Evolutionary conservation across 2,329 filamentous ascomycete species (phyloP), one percentile per base, ranked within the genome.

Genomic region (Hawksworthiomyces lignivorus): DNA sequence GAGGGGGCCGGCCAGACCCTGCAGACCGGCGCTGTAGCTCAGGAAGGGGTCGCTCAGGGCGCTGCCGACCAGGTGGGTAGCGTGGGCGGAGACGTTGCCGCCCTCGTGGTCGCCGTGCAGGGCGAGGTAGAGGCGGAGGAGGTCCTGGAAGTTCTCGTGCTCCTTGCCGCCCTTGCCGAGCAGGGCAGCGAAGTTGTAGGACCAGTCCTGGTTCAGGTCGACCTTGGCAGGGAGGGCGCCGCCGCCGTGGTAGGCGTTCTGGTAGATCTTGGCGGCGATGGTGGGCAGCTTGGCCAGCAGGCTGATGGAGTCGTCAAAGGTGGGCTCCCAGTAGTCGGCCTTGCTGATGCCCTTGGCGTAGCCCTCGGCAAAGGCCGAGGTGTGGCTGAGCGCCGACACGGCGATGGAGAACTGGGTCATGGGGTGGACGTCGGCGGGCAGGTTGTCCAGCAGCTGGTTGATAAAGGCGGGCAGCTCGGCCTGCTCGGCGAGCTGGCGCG

Each of bases 401-500:
- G 89, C 88, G 54, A 94, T 92, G 52, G 90, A 84, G 55, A 98
- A 90, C 63, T 97, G 90, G 10, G 92, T 97, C 92, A 98, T 98
- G 46, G 92, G 92, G 65, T 98, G 92, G 43, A 97, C 80, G 59
- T 90, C 84, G 52, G 68, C 82, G 50, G 92, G 90, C 66, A 97
- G 94, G 56, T 80, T 74, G 65, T 94, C 87, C 46, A 97, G 81
- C 77, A 97, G 82, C 64, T 87, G 82, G 59, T 80, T 76, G 53
- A 97, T 82, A 54, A 94, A 94, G 32, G 75, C 69, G 19, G 92
- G 92, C 39, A 98, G 77, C 54, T 77, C 70, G 18, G 85, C 84
- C 68, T 96, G 82, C 61, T 89, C 83, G 39, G 92, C 92, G 19
- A 97, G 73, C 63, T 97, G 83, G 45, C 82, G 78, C 35, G 87